Evolutionary conservation across 345 rosid genomes (phyloP).

Genomic region (Gossypium rotundifolium): DNA sequence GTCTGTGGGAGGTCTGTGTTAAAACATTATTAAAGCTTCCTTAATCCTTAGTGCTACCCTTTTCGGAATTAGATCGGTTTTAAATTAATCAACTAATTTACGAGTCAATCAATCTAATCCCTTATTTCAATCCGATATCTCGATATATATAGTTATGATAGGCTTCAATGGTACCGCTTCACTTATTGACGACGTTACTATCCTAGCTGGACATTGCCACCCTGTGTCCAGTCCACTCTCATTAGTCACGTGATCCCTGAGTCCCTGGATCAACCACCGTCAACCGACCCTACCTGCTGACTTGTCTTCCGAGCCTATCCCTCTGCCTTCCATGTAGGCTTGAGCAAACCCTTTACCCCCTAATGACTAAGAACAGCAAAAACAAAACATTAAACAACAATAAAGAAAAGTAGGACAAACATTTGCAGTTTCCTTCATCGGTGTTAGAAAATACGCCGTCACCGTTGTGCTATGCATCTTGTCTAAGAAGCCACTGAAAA

Average conservation of each 20-base stretch:
- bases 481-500: conserved; percentile 5
- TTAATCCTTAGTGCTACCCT: no score
- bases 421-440: not conserved
- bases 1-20: no score
- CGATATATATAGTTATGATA: no score
- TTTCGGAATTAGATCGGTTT: no score
- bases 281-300: conserved; percentile 26
- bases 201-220: not conserved
- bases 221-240: not conserved
- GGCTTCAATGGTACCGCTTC: not conserved
- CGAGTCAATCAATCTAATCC: no score
- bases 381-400: not conserved
- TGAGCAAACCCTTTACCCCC: conserved; percentile 60
- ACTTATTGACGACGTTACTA: not conserved
- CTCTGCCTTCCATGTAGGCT: conserved; percentile 28
- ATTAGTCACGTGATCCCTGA: conserved; percentile 43
- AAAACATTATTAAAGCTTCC: no score
- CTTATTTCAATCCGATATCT: no score
- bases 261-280: conserved; percentile 17
- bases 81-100: no score
- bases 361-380: conserved; percentile 13
- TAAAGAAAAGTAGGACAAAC: not conserved
- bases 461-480: conserved; percentile 22
- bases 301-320: conserved; percentile 26
- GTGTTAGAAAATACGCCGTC: not conserved